These are phyloP conservation scores for Phalaenopsis hybrid DNA, from an alignment of 116 monocot genomes.

Conservation along the genomic window DNA sequence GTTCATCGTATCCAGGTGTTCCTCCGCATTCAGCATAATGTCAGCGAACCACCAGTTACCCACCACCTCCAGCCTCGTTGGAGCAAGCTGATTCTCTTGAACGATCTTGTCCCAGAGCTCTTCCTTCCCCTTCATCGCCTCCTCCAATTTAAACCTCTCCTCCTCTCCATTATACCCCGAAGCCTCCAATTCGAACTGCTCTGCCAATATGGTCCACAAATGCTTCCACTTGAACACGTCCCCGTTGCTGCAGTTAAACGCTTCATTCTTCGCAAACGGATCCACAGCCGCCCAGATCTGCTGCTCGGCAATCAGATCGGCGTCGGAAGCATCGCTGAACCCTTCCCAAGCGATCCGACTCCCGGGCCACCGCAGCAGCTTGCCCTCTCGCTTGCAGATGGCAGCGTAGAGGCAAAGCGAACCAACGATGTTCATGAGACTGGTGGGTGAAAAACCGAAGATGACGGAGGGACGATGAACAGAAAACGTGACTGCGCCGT, in stretches of 20 bases:
- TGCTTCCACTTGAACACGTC: conserved; percentile 95
- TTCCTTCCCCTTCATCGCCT: conserved; percentile 74
- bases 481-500: conserved; percentile 47
- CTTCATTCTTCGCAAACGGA: conserved; percentile 85
- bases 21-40: conserved; percentile 20
- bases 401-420: conserved; percentile 77
- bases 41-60: conserved; percentile 68
- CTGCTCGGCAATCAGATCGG: conserved; percentile 80
- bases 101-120: conserved; percentile 80
- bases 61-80: conserved; percentile 56
- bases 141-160: conserved; percentile 44
- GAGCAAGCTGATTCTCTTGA: conserved; percentile 46
- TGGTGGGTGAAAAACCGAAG: conserved; percentile 65
- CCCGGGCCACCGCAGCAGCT: conserved; percentile 60
- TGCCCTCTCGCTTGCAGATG: conserved; percentile 63
- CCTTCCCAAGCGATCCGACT: conserved; percentile 55
- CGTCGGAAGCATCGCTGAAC: conserved; percentile 79
- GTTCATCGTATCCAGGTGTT: conserved; percentile 72
- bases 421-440: conserved; percentile 54
- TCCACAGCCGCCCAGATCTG: conserved; percentile 97
- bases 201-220: conserved; percentile 69
- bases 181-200: conserved; percentile 66
- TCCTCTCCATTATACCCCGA: conserved; percentile 60
- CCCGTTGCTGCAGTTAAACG: conserved; percentile 94
- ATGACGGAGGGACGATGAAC: conserved; percentile 66